These are phyloP conservation scores for Nicotiana noctiflora DNA, from an alignment of 257 asterid species.

Conservation along the genomic window DNA sequence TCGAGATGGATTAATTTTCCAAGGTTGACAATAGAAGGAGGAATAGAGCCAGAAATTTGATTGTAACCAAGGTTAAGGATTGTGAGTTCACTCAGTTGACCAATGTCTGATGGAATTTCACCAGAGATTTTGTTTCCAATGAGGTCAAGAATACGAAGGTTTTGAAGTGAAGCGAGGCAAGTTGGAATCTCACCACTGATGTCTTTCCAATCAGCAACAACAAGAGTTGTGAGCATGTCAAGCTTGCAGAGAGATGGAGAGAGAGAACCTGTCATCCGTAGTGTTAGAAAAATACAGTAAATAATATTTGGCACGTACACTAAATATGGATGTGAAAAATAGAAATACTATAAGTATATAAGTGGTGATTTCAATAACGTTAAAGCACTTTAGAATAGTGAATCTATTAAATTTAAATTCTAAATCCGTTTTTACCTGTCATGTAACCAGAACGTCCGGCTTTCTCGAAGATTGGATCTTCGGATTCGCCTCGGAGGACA, in stretches of 20 bases:
- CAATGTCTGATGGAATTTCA: conserved; percentile 59
- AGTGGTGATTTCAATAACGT: no score
- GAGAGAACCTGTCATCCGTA: not conserved
- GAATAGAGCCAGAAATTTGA: conserved; percentile 54
- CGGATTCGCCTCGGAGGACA: conserved; percentile 81
- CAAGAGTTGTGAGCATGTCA: conserved; percentile 67
- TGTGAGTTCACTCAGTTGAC: conserved; percentile 49
- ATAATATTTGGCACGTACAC: not conserved
- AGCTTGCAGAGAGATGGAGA: conserved; percentile 64
- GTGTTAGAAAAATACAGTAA: no score
- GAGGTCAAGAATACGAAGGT: conserved; percentile 60
- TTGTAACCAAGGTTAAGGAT: conserved; percentile 76
- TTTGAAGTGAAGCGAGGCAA: conserved; percentile 57
- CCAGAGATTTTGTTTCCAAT: conserved; percentile 77
- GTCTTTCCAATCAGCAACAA: conserved; percentile 85
- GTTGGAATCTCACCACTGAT: conserved; percentile 72
- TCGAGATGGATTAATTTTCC: conserved; percentile 65
- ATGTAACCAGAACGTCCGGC: conserved; percentile 89
- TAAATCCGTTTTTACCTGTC: conserved; percentile 37
- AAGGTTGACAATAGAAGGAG: conserved; percentile 57
- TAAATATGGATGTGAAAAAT: no score
- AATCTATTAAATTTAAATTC: no score
- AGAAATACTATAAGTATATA: no score
- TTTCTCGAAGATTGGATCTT: conserved; percentile 70
- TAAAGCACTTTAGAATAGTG: no score